These are phyloP conservation scores for Fusarium poae DNA, from an alignment of 2,329 filamentous ascomycete species.

Conservation along the genomic window DNA sequence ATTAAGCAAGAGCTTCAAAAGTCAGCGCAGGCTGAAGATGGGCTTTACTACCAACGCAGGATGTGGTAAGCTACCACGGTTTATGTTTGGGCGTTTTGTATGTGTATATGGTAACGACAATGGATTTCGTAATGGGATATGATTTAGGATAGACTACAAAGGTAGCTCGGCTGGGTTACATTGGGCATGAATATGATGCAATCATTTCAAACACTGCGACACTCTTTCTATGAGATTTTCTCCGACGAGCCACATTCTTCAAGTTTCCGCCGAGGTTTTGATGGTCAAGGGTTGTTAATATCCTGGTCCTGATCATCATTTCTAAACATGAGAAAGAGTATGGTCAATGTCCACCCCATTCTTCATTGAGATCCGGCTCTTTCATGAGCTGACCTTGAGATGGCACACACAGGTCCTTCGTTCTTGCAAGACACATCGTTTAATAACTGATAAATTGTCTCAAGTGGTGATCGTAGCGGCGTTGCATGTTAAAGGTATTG, in stretches of 20 bases:
- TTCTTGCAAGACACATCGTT: too few species aligned
- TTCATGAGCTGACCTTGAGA: background rate
- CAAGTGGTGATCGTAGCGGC: too few species aligned
- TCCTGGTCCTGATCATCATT: background rate
- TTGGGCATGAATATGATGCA: background rate
- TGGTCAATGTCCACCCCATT: background rate
- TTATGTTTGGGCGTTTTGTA: background rate
- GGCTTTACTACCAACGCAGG: slow-evolving; percentile 67
- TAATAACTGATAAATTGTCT: too few species aligned
- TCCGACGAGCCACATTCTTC: background rate
- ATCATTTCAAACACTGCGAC: too few species aligned
- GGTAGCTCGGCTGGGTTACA: background rate
- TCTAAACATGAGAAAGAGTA: background rate
- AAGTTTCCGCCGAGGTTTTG: too few species aligned
- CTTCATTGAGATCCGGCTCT: background rate
- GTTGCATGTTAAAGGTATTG: background rate
- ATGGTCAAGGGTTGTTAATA: background rate
- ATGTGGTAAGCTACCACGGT: slow-evolving; percentile 58
- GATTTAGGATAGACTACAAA: slow-evolving; percentile 11
- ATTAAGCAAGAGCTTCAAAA: slow-evolving; percentile 70
- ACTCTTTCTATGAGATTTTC: background rate
- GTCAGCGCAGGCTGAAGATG: slow-evolving; percentile 60
- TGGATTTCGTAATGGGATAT: background rate
- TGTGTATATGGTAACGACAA: slow-evolving; percentile 29
- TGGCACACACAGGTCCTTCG: background rate